Evolutionary conservation across 2,329 filamentous ascomycete species (phyloP).

Genomic region (Nemania diffusa): DNA sequence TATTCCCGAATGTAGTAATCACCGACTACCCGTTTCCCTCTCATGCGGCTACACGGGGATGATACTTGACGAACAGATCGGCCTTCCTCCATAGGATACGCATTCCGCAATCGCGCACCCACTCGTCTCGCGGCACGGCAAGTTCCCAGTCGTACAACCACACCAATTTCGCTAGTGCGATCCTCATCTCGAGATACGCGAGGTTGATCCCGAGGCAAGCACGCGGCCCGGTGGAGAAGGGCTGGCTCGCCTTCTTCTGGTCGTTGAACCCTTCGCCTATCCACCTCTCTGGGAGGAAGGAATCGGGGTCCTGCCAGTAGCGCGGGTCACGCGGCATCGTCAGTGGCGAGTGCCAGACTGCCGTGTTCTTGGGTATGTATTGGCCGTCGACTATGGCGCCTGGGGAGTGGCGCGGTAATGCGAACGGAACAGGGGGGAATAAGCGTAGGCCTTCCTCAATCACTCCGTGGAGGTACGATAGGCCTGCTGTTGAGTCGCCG

Average conservation of each 20-base stretch:
- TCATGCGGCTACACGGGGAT: constrained; percentile 25
- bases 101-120: constrained; percentile 48
- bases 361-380: constrained; percentile 37
- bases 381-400: constrained; percentile 36
- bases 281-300: constrained; percentile 44
- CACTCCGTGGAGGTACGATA: constrained; percentile 51
- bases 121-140: constrained; percentile 48
- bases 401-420: constrained; percentile 43
- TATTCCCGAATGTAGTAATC: neutral
- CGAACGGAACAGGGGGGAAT: constrained; percentile 49
- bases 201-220: constrained; percentile 45
- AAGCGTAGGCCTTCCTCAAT: constrained; percentile 51
- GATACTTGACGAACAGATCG: constrained; percentile 33
- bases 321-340: constrained; percentile 27
- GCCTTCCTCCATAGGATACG: constrained; percentile 50
- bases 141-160: constrained; percentile 53
- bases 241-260: constrained; percentile 39
- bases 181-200: constrained; percentile 53
- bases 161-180: constrained; percentile 52
- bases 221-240: constrained; percentile 40
- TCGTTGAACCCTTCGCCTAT: constrained; percentile 36
- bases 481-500: constrained; percentile 40
- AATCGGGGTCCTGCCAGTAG: constrained; percentile 36
- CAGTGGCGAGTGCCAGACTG: constrained; percentile 28
- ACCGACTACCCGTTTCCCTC: neutral